Percentiles rank a stretch among this genome's conserved stretches.
These are phyloP conservation scores for Lepidium africanum DNA, from an alignment of 345 rosid species.

Conservation along the genomic window DNA sequence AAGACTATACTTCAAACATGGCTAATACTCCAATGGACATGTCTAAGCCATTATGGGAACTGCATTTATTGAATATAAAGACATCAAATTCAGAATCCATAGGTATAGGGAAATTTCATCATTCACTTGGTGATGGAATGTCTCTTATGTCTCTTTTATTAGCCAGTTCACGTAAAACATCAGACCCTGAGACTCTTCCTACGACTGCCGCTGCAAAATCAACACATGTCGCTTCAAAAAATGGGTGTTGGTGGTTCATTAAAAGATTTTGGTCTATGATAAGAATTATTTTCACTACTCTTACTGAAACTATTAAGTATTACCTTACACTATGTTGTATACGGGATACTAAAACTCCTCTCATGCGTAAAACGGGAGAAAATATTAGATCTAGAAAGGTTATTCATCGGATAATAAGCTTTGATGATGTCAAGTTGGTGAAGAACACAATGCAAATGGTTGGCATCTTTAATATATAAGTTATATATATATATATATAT, in stretches of 20 bases:
- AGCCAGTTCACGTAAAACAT: constrained; percentile 40
- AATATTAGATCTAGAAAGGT: constrained; percentile 1
- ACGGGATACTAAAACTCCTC: constrained; percentile 41
- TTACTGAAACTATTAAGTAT: constrained; percentile 31
- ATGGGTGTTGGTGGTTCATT: constrained; percentile 25
- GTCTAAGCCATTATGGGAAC: constrained; percentile 71
- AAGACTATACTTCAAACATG: constrained; percentile 52
- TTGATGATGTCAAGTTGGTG: constrained; percentile 53
- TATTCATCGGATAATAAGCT: constrained; percentile 35
- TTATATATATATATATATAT: too few species aligned
- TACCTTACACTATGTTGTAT: constrained; percentile 31
- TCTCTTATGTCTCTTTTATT: constrained; percentile 54
- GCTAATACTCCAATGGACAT: constrained; percentile 44
- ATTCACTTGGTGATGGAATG: constrained; percentile 47
- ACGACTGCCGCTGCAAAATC: constrained; percentile 28
- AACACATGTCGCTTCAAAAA: not conserved
- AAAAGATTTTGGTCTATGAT: constrained; percentile 29
- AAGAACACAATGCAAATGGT: constrained; percentile 20
- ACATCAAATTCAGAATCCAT: constrained; percentile 54
- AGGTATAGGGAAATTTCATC: constrained; percentile 37
- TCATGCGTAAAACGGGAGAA: constrained; percentile 10
- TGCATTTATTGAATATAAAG: constrained; percentile 55
- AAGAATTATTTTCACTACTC: constrained; percentile 36
- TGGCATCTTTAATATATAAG: not conserved
- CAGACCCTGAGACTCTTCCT: constrained; percentile 52